Evolutionary conservation across 1,284 basidiomycete genomes (phyloP), one percentile per base, ranked within the genome.

Genomic region (Rugosomyces carneus): DNA sequence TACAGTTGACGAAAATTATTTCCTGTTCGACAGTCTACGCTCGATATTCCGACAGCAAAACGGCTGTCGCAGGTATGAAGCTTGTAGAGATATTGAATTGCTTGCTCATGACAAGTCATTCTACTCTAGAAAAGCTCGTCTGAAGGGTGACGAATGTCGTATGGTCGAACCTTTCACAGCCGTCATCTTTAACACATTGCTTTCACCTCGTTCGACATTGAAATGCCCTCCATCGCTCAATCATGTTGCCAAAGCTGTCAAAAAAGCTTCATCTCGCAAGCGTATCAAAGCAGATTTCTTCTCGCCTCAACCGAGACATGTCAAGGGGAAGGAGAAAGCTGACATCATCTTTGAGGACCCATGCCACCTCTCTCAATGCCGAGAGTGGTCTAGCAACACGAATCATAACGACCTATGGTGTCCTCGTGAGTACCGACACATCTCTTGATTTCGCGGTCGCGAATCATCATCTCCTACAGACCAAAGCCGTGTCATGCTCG

Each of bases 81-180:
- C 3, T 29, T 26, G 7, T 5, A 2, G 10, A 10, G 10, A 5
- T 26, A 5, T 26, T 26, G 5, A 10, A 10, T 26, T 26, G 10
- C 5, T 26, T 57, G 54, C 55, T 26, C 24, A 26, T n/a, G n/a
- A n/a, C n/a, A n/a, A n/a, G n/a, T n/a, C n/a, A n/a, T n/a, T 23
- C 3, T 23, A 23, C 7, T 3, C 21, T 23, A 23, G 21, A 7
- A 23, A 23, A 23, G 56, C 65, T 66, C 66, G 65, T 68, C 56
- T 48, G 36, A 23, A 52, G 21, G 48, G 50, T 63, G 31, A 60
- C 65, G 68, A 64, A 66, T 60, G 50, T 63, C 67, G 63, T 60
- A 75, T 75, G 72, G 66, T 73, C 52, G 76, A 81, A 68, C 74
- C 76, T 57, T 62, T 79, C 52, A 68, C 72, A 53, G 67, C 71